Evolutionary conservation across 169 alveolate genomes (phyloP), one percentile per base, ranked within the genome.

Genomic region (Theileria luwenshuni): DNA sequence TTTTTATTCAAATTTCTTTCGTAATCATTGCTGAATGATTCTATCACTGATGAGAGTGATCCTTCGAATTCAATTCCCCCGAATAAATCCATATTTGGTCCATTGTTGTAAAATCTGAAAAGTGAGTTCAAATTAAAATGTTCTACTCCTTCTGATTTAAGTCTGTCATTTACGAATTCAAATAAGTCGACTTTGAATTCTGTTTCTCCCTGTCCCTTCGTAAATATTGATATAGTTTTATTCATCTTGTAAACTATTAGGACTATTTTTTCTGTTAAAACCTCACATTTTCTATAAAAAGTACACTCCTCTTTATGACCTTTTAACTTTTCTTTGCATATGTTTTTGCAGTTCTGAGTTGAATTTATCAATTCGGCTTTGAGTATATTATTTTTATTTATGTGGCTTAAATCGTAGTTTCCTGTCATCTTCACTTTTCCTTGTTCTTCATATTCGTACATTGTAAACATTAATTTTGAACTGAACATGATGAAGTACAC

Each of bases 31-130:
- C 8, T 21, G 13, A 56, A 56, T 6, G 65, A 10, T 6, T 56
- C 65, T 21, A 56, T 56, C 7, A 56, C 38, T 38, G 7, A 27
- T 56, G 65, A 56, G 21, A 56, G 38, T 21, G 65, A 56, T 27
- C 65, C 65, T 38, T 21, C 32, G 33, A n/a, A 56, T 15, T 56
- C 47, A 15, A 56, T 56, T 27, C 30, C 23, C 1, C 38, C 65
- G 30, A 23, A 56, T 5, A 56, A 43, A 2, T 25, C 65, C 32
- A 2, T 56, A 43, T 56, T 56, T 17, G 38, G 30, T 17, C 38
- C 65, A 3, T 21, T 41, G 45, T 56, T 15, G 38, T 23, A 56
- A 33, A 56, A 28, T 21, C 65, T 56, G 19, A 56, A n/a, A 1
- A 56, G 65, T 6, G 65, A 56, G 38, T 56, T 43, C 25, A 56